Evolutionary conservation across 768 basidiomycete species (phyloP), one percentile per base, ranked within the genome.

Genomic region (Cystobasidium tubakii): DNA sequence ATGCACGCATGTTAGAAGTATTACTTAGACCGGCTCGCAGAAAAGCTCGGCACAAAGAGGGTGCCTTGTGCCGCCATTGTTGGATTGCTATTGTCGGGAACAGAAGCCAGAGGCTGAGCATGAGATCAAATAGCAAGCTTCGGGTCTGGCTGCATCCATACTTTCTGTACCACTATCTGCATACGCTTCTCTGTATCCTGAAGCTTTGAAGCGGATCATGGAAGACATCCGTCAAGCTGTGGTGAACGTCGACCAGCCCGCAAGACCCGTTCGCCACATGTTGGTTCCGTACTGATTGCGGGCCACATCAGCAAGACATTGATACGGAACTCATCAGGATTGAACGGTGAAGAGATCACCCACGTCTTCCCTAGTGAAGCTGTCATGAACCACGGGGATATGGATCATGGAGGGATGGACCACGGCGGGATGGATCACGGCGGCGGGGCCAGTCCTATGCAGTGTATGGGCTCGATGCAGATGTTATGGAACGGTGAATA

Each of bases 401-500:
- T 42, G 39, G 44, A 65, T 53, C 66, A 69, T 9, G 69, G 69
- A 25, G 69, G 69, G 0, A 72, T 72, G 69, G 69, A 72, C 6
- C 69, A 72, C 55, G 69, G 66, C 17, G 66, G 65, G 7, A 66
- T 66, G 65, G 65, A 66, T 19, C 27, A 64, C 33, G 62, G 64
- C 17, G 64, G 64, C 3, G 25, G 44, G 6, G 34, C 17, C 42
- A 39, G 65, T 44, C 44, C 23, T 6, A 62, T 57, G 54, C 23
- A 72, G 29, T 92, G 90, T 80, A 82, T 60, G 57, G 57, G 57
- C 4, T 29, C 86, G 9, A 88, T 89, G 87, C 83, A 90, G 81
- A 92, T 92, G 90, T 86, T 92, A 77, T 91, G 90, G 87, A 75
- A 76, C 42, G 34, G 54, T 88, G 76, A 57, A 31, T 15, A 19